Conservation (phyloP, 129 eudicot genomes). For the Erigeron canadensis region DNA sequence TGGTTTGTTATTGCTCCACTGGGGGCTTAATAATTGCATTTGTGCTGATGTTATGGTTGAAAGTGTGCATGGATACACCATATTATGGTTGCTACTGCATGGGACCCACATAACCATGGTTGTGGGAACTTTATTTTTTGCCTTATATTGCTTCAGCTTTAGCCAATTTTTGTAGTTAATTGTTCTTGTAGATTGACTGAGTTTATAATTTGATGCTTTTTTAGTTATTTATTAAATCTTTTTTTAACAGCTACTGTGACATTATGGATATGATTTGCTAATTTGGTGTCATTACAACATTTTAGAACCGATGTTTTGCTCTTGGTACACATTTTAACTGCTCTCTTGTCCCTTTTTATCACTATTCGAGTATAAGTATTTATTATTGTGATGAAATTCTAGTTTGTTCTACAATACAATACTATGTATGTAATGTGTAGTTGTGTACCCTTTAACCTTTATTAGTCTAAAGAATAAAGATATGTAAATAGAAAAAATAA, state of each 20-base stretch:
- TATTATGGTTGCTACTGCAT: not conserved
- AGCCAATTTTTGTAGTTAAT: not conserved
- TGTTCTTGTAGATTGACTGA: not conserved
- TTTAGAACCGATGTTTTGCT: not conserved
- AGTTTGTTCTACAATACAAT: conserved; percentile 4
- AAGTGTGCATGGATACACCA: conserved; percentile 8
- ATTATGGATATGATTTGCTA: conserved; percentile 8
- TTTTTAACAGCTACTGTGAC: not conserved
- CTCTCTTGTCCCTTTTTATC: not conserved
- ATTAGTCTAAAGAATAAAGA: no score
- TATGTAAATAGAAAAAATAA: no score
- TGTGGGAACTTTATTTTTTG: not conserved
- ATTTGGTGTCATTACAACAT: not conserved
- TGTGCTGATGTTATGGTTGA: conserved; percentile 12
- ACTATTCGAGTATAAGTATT: no score
- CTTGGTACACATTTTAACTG: conserved; percentile 17
- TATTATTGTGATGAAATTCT: not conserved
- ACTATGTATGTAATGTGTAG: not conserved
- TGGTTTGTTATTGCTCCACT: not conserved
- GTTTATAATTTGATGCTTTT: not conserved
- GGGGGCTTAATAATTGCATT: not conserved
- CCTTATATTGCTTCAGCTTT: not conserved
- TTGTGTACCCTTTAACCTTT: no score
- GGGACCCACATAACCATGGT: not conserved
- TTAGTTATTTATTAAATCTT: not conserved